Percentiles rank a stretch among this genome's conserved stretches.
phyloP scores from a whole-genome alignment of 139 green algal genomes.

The Chlorella sp. region DNA sequence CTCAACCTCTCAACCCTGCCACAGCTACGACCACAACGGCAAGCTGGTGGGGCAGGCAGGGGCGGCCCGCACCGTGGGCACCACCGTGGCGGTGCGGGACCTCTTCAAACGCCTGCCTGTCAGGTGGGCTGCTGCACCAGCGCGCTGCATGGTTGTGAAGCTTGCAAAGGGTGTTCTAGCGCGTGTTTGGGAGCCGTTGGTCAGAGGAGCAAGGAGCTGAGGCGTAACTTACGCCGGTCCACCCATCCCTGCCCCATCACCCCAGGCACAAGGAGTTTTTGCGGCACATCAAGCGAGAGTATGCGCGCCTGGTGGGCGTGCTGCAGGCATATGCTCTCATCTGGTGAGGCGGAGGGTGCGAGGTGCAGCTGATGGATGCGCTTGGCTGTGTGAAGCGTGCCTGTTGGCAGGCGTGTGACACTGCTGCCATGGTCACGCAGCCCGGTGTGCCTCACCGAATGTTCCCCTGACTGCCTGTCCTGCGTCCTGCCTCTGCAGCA shows the following conservation, averaged over 20 bases:
- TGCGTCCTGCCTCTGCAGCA: slow-evolving; percentile 15
- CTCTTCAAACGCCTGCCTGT: slow-evolving; percentile 95
- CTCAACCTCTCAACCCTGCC: too few relatives aligned
- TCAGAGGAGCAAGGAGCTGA: too few relatives aligned
- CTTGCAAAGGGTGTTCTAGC: too few relatives aligned
- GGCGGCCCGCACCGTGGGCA: slow-evolving; percentile 81
- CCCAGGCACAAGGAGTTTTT: slow-evolving; percentile 69
- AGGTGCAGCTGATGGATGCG: neutral
- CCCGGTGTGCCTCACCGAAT: too few relatives aligned
- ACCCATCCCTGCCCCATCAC: too few relatives aligned
- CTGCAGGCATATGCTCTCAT: slow-evolving; percentile 82
- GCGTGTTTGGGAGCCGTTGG: too few relatives aligned
- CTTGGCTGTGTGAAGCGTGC: neutral
- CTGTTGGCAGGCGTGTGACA: too few relatives aligned
- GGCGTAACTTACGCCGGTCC: too few relatives aligned
- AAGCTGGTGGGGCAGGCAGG: slow-evolving; percentile 37
- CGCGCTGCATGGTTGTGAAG: too few relatives aligned
- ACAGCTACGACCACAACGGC: slow-evolving; percentile 75
- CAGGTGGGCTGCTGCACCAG: too few relatives aligned
- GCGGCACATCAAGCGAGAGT: slow-evolving; percentile 90
- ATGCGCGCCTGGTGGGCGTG: slow-evolving; percentile 74
- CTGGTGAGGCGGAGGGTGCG: neutral
- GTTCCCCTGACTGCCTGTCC: too few relatives aligned
- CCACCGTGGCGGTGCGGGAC: slow-evolving; percentile 86
- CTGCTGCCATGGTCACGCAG: too few relatives aligned